These are phyloP conservation scores for Neofusicoccum umdonicola DNA, from an alignment of 2,329 filamentous ascomycete genomes.

Conservation along the genomic window DNA sequence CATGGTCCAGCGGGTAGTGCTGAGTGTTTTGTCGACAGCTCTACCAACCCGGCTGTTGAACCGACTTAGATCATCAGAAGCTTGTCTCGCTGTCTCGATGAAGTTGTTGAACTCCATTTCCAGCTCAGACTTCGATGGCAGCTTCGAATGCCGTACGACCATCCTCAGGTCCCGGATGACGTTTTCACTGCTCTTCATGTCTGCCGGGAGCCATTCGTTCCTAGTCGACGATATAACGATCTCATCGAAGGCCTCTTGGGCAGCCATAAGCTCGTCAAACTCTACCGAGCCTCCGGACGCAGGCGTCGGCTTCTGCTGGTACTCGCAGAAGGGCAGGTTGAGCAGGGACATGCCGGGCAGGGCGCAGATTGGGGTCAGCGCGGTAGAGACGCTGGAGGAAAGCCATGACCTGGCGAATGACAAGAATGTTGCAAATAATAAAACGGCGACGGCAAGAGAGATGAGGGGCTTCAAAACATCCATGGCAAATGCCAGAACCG, in stretches of 20 bases:
- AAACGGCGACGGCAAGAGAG: slow-evolving; percentile 59
- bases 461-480: slow-evolving; percentile 64
- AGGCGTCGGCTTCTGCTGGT: slow-evolving; percentile 19
- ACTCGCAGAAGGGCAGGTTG: slow-evolving; percentile 61
- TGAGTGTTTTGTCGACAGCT: slow-evolving; percentile 71
- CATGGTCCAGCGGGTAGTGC: slow-evolving; percentile 70
- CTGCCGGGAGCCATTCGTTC: slow-evolving; percentile 66
- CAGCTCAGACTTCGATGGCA: slow-evolving; percentile 68
- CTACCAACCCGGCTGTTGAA: slow-evolving; percentile 76
- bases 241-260: slow-evolving; percentile 66
- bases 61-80: slow-evolving; percentile 64
- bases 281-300: slow-evolving; percentile 43
- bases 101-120: slow-evolving; percentile 75
- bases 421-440: slow-evolving; percentile 44
- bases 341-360: slow-evolving; percentile 64
- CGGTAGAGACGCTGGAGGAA: slow-evolving; percentile 30
- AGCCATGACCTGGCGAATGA: background rate
- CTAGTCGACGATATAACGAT: slow-evolving; percentile 53
- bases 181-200: slow-evolving; percentile 75
- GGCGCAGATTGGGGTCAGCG: slow-evolving; percentile 67
- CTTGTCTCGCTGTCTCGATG: slow-evolving; percentile 64
- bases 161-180: slow-evolving; percentile 72
- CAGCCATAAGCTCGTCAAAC: slow-evolving; percentile 71
- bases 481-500: slow-evolving; percentile 59
- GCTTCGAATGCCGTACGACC: slow-evolving; percentile 66